Percentiles rank a stretch among this genome's conserved stretches.
phyloP scores from a whole-genome alignment of 2,329 filamentous ascomycete genomes.

The Alternaria arborescens region DNA sequence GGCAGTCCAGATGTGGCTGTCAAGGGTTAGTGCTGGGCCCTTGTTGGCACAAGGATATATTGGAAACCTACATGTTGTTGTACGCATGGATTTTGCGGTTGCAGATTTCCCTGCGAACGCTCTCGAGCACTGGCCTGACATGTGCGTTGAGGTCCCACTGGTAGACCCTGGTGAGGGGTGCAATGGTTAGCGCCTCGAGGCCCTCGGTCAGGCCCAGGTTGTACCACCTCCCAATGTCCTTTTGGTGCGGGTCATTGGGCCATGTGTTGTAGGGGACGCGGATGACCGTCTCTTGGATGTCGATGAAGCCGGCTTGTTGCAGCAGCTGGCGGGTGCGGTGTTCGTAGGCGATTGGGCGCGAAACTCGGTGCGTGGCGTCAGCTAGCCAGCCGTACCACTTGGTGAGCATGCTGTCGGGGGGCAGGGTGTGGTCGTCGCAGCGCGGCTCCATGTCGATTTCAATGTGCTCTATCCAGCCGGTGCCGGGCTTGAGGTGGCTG shows the following conservation, averaged over 20 bases:
- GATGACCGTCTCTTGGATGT: conserved; percentile 76
- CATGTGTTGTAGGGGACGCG: conserved; percentile 78
- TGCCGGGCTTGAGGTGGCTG: conserved; percentile 79
- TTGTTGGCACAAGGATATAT: neutral
- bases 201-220: conserved; percentile 79
- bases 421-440: conserved; percentile 72
- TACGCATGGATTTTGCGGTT: conserved; percentile 74
- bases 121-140: conserved; percentile 68
- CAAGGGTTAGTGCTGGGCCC: conserved; percentile 28
- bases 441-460: conserved; percentile 86
- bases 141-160: conserved; percentile 66
- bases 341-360: conserved; percentile 72
- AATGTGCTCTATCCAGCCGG: conserved; percentile 82
- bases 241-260: conserved; percentile 69
- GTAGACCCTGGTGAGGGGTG: conserved; percentile 73
- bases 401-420: conserved; percentile 64
- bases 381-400: conserved; percentile 76
- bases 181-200: conserved; percentile 75
- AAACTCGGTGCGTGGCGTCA: conserved; percentile 71
- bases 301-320: conserved; percentile 76
- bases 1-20: conserved; percentile 59
- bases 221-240: conserved; percentile 81
- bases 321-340: conserved; percentile 69
- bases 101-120: conserved; percentile 74
- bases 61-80: conserved; percentile 74